Conservation (phyloP, 2,329 filamentous ascomycete genomes). For the Fonsecaea pedrosoi region DNA sequence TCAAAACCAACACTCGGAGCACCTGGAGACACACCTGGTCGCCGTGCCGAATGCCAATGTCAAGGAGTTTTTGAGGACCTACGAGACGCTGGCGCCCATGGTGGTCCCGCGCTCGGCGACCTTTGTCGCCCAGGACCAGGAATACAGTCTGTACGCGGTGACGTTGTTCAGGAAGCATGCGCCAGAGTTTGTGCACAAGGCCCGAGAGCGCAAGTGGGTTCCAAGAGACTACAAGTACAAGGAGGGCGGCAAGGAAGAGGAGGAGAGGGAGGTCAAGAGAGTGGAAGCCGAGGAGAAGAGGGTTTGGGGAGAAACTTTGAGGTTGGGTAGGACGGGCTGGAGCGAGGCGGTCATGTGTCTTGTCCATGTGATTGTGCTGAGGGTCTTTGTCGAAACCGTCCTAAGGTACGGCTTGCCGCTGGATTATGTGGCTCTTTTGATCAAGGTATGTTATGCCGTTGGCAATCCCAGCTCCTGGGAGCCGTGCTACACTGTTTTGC, state of each 20-base stretch:
- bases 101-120: slow-evolving; percentile 88
- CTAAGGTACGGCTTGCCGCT: slow-evolving; percentile 90
- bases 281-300: slow-evolving; percentile 86
- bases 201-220: slow-evolving; percentile 90
- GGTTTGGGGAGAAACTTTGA: slow-evolving; percentile 88
- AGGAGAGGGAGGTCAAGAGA: slow-evolving; percentile 83
- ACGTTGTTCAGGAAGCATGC: slow-evolving; percentile 93
- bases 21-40: slow-evolving; percentile 92
- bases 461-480: neutral
- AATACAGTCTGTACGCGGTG: slow-evolving; percentile 86
- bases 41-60: slow-evolving; percentile 80
- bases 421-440: slow-evolving; percentile 82
- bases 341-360: slow-evolving; percentile 95
- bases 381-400: slow-evolving; percentile 98
- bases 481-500: neutral
- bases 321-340: slow-evolving; percentile 88
- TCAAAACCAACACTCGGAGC: slow-evolving; percentile 77
- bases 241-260: slow-evolving; percentile 86
- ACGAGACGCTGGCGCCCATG: slow-evolving; percentile 88
- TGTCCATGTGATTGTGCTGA: slow-evolving; percentile 86
- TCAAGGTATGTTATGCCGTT: slow-evolving; percentile 69
- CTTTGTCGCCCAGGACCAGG: slow-evolving; percentile 82
- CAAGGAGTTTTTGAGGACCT: slow-evolving; percentile 87
- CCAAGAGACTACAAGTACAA: slow-evolving; percentile 93
- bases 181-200: slow-evolving; percentile 87